Percentiles rank a stretch among this genome's conserved stretches.
phyloP scores from a whole-genome alignment of 1,284 basidiomycete genomes.

The Trichosporon coremiiforme region DNA sequence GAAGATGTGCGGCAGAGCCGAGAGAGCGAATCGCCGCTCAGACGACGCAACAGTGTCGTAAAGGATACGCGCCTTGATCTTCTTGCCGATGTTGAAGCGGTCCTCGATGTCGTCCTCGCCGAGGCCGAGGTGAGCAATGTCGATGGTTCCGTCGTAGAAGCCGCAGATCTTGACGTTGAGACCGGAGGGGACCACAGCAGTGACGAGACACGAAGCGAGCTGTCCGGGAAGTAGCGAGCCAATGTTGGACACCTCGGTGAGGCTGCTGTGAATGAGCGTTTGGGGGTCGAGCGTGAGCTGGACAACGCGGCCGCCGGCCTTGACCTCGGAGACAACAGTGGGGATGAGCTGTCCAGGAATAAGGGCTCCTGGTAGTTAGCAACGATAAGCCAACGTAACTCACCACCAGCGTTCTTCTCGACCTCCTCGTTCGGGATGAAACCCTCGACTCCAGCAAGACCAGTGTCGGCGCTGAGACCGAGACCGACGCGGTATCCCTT shows the following conservation, averaged over 20 bases:
- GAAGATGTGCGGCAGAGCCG: conserved; percentile 73
- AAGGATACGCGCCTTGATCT: conserved; percentile 82
- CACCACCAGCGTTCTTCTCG: conserved; percentile 49
- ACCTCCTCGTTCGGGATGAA: conserved; percentile 76
- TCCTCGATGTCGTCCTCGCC: conserved; percentile 59
- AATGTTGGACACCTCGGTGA: conserved; percentile 75
- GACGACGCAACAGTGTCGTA: conserved; percentile 73
- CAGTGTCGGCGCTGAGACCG: conserved; percentile 65
- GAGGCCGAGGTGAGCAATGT: conserved; percentile 71
- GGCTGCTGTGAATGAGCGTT: conserved; percentile 59
- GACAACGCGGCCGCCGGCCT: conserved; percentile 56
- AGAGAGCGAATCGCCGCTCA: conserved; percentile 79
- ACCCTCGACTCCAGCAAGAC: conserved; percentile 62
- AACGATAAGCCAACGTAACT: conserved; percentile 21
- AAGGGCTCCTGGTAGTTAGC: conserved; percentile 34
- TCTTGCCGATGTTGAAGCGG: conserved; percentile 76
- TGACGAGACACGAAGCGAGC: conserved; percentile 82
- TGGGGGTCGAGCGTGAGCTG: conserved; percentile 58
- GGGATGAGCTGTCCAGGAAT: conserved; percentile 67
- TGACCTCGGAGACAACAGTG: conserved; percentile 65
- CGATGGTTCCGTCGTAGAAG: conserved; percentile 90
- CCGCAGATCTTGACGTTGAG: conserved; percentile 89
- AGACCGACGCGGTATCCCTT: conserved; percentile 91
- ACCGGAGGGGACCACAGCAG: conserved; percentile 74
- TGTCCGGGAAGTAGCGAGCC: conserved; percentile 83